These are phyloP conservation scores for Auricularia heimuer DNA, from an alignment of 768 basidiomycete species.

Conservation along the genomic window DNA sequence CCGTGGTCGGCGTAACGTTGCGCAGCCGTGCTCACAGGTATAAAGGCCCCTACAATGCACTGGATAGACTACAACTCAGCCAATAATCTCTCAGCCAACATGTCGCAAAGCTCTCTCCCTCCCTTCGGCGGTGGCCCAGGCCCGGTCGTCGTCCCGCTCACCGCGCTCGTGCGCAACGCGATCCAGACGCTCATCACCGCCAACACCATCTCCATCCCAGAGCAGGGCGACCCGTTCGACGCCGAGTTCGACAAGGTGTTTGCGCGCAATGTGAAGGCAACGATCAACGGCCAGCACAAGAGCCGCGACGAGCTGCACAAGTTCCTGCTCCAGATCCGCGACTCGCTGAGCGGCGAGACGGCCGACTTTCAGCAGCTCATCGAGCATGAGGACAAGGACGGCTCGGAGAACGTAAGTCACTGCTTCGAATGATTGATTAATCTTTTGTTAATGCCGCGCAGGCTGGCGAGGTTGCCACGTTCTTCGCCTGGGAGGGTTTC, in stretches of 20 bases:
- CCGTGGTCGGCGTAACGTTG: too few species aligned
- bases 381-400: neutral
- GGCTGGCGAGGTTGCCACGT: neutral
- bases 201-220: neutral
- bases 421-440: neutral
- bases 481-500: neutral
- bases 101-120: neutral
- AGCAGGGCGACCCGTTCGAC: constrained; percentile 17
- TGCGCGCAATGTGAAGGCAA: constrained; percentile 25
- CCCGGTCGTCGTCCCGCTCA: neutral
- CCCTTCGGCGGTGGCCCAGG: neutral
- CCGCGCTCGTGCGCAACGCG: neutral
- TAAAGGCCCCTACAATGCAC: too few species aligned
- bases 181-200: neutral
- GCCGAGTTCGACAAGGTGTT: constrained; percentile 33
- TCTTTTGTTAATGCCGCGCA: neutral
- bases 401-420: neutral
- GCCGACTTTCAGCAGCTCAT: neutral
- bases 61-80: neutral
- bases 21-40: too few species aligned
- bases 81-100: neutral
- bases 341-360: neutral
- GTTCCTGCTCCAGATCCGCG: neutral
- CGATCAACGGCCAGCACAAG: constrained; percentile 31
- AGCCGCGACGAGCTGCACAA: constrained; percentile 22